Base-by-base conservation (phyloP, 2,329 filamentous ascomycete species). In the Thelonectria rubi region DNA sequence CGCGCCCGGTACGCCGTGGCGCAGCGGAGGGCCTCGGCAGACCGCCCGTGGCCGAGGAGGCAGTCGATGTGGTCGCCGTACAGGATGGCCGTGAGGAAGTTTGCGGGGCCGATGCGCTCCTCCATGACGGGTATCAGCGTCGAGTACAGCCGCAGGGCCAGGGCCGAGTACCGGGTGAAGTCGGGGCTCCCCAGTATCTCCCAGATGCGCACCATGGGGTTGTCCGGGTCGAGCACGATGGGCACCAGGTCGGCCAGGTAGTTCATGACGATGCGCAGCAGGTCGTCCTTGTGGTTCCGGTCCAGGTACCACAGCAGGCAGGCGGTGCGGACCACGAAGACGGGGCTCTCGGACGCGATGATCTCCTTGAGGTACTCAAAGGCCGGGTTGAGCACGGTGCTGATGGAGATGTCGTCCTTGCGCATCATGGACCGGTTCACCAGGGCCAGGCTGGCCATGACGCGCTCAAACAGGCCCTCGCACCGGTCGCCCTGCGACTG, bases 271-370 rank as follows among this genome's bases (percentile, higher is more conserved):
- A 77, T 64, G 3, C 69, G 65, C 11, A 75, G 68, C 1, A 77
- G 66, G 55, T 76, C 74, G 10, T 74, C 69, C 26, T 74, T 73
- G 58, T 75, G 70, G 50, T 76, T 74, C 2, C 70, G 69, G 18
- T 76, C 68, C 17, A 77, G 75, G 24, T 76, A 76, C 73, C 75
- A 75, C 9, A 77, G 53, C n/a, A 77, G 66, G 34, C 73, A 76
- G 2, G 75, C 68, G n/a, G 72, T 76, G 11, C 75, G 70, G 1
- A 70, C 70, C 43, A 72, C 69, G 26, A 77, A 76, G 17, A 74
- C 63, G 8, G 75, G 75, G 32, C 75, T 76, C 51, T 77, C 73
- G 2, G 71, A 70, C 7, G 62, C 65, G 12, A 77, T 67, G 34
- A 77, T 73, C 56, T 75, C 72, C 14, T 74, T 74, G 43, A 77